Evolutionary conservation across 495 filamentous ascomycete species (phyloP), one percentile per base, ranked within the genome.

Genomic region (Podospora pseudoanserina): DNA sequence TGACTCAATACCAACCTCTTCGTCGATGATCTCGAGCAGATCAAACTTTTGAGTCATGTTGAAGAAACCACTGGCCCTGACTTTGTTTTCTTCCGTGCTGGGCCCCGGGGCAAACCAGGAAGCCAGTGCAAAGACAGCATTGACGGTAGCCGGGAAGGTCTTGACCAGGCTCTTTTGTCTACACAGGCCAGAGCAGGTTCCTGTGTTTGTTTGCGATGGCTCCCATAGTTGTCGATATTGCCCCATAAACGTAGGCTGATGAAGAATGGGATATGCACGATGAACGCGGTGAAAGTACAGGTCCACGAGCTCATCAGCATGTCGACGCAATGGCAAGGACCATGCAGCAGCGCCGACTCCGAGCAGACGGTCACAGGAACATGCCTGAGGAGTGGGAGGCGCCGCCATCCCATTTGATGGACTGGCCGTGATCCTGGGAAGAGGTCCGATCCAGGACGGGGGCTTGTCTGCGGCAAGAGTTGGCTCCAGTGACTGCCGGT

Each of bases 61-160:
- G 44, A 65, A 65, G 49, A 20, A 65, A 26, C 15, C 15, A 49
- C 39, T 54, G 63, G 16, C 49, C 61, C 4, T 16, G 61, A 0
- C 39, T 16, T 49, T 49, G 15, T 49, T 49, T 49, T 49, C 39
- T 49, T 49, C 39, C 15, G 39, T 11, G 9, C 39, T 49, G 3
- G 28, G 23, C 1, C 61, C 16, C 1, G 28, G 18, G 19, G 61
- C 63, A 56, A 65, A 65, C 34, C 53, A 53, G 7, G 44, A 65
- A 18, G 63, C 63, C 4, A 65, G n/a, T 4, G 63, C 63, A 55
- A 65, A 65, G 39, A 65, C 63, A 23, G 63, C 63, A 28, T 65
- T 65, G 19, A 55, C 63, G 4, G 49, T 19, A 13, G 61, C 61
- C 5, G 63, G 63, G n/a, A 65, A 65, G 0, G 63, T 57, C 63